phyloP scores from a whole-genome alignment of 2,329 filamentous ascomycete species.

The Furcasterigmium furcatum region DNA sequence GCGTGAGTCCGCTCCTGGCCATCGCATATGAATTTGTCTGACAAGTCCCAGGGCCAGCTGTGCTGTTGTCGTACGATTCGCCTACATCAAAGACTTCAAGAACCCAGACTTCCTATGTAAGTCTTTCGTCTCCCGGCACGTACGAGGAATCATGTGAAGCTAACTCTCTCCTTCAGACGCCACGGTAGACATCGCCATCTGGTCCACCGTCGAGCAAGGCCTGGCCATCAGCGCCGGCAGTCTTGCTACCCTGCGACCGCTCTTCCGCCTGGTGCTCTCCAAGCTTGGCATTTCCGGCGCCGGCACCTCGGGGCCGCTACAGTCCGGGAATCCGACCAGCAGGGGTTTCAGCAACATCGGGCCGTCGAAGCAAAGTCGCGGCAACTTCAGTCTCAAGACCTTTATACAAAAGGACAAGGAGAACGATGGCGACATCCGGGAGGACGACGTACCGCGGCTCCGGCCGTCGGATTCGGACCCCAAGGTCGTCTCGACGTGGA shows the following conservation, averaged over 20 bases:
- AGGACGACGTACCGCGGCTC: slow-evolving; percentile 2
- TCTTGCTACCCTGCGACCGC: slow-evolving; percentile 42
- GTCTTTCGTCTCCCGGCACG: too few species aligned
- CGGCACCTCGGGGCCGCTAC: neutral
- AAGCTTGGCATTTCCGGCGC: slow-evolving; percentile 21
- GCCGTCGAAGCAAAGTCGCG: slow-evolving; percentile 1
- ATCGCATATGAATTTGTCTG: neutral
- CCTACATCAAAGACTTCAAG: slow-evolving; percentile 31
- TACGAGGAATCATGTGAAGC: too few species aligned
- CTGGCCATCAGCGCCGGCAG: slow-evolving; percentile 46
- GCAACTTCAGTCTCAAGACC: slow-evolving; percentile 22
- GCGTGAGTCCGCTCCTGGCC: slow-evolving; percentile 25
- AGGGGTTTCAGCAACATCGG: slow-evolving; percentile 1
- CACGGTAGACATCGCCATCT: slow-evolving; percentile 42
- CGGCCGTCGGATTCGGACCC: slow-evolving; percentile 1
- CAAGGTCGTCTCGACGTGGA: slow-evolving; percentile 8
- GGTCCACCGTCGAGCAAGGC: slow-evolving; percentile 43
- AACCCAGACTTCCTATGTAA: slow-evolving; percentile 40
- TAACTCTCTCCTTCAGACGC: too few species aligned
- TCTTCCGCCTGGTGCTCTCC: slow-evolving; percentile 29
- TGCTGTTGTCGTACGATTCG: slow-evolving; percentile 37
- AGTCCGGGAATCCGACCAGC: neutral
- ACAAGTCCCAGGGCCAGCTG: slow-evolving; percentile 32
- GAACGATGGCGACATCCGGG: slow-evolving; percentile 4
- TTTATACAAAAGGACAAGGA: slow-evolving; percentile 19